Conservation (phyloP, 1,284 basidiomycete genomes). For the Wolfiporia cocos region DNA sequence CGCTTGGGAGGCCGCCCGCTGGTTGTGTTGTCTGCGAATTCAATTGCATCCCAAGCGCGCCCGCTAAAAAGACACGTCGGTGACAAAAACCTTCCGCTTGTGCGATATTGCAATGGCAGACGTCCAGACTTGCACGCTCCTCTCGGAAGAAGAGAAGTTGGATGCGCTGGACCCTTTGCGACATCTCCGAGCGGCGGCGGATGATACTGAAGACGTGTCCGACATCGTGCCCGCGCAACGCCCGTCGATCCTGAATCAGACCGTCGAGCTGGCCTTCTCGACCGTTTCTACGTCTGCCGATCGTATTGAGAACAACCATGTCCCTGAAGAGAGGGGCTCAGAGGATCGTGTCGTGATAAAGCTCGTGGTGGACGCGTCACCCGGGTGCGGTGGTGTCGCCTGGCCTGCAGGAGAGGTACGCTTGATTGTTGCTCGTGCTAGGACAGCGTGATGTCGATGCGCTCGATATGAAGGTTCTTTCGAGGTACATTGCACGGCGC, state of each 20-base stretch:
- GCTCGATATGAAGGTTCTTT: constrained; percentile 52
- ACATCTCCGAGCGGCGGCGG: constrained; percentile 44
- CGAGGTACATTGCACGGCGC: constrained; percentile 62
- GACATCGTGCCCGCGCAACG: constrained; percentile 51
- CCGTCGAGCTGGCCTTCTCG: constrained; percentile 41
- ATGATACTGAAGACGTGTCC: constrained; percentile 28
- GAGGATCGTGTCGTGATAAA: constrained; percentile 33
- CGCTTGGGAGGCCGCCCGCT: too few species aligned
- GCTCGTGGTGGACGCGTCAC: constrained; percentile 69
- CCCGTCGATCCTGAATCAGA: constrained; percentile 43
- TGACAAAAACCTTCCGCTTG: too few species aligned
- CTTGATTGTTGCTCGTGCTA: too few species aligned
- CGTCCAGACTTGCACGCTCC: too few species aligned
- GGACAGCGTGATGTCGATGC: too few species aligned
- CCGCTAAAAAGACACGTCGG: too few species aligned
- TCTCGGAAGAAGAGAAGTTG: constrained; percentile 43
- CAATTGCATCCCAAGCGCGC: too few species aligned
- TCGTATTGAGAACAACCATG: background rate
- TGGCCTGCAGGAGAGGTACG: constrained; percentile 90
- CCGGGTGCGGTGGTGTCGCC: constrained; percentile 87
- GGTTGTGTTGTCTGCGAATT: too few species aligned
- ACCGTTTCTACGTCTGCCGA: constrained; percentile 6
- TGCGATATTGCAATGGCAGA: too few species aligned
- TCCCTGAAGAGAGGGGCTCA: constrained; percentile 11
- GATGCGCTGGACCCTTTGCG: constrained; percentile 57